A percentile compares a stretch with the other conserved stretches of the same genome.
Evolutionary conservation across 2,329 filamentous ascomycete genomes (phyloP).

Genomic region (Nemania sp.): DNA sequence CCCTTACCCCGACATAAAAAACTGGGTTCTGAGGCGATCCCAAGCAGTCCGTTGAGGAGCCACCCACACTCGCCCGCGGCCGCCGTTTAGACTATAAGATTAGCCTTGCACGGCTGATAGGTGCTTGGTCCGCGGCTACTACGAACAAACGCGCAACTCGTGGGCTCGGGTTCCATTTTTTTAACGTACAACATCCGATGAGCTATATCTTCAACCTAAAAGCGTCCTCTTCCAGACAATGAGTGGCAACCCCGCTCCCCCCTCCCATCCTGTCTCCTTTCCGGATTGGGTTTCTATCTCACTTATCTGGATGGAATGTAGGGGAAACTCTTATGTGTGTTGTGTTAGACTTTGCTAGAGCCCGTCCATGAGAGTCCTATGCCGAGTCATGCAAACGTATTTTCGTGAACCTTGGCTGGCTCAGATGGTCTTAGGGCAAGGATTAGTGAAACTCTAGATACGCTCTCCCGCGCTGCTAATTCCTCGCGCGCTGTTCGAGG

Average conservation of each 20-base stretch:
- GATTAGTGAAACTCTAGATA: slow-evolving; percentile 21
- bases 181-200: neutral
- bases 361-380: neutral
- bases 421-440: neutral
- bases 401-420: slow-evolving; percentile 13
- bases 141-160: neutral
- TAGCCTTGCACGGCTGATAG: neutral
- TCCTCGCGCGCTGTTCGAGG: neutral
- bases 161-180: neutral
- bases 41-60: neutral
- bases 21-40: neutral
- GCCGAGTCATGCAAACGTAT: slow-evolving; percentile 10
- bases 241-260: neutral
- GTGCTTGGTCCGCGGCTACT: neutral
- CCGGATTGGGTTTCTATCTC: neutral
- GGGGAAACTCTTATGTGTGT: neutral
- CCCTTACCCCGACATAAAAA: neutral
- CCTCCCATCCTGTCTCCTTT: neutral
- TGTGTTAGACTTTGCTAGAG: no score
- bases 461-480: neutral
- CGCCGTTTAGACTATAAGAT: neutral
- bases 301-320: neutral
- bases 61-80: neutral
- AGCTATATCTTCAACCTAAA: slow-evolving; percentile 1
- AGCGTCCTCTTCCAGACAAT: neutral